A percentile compares a stretch with the other conserved stretches of the same genome.
These are phyloP conservation scores for Pseudodiploospora longispora DNA, from an alignment of 2,329 filamentous ascomycete species.

Conservation along the genomic window DNA sequence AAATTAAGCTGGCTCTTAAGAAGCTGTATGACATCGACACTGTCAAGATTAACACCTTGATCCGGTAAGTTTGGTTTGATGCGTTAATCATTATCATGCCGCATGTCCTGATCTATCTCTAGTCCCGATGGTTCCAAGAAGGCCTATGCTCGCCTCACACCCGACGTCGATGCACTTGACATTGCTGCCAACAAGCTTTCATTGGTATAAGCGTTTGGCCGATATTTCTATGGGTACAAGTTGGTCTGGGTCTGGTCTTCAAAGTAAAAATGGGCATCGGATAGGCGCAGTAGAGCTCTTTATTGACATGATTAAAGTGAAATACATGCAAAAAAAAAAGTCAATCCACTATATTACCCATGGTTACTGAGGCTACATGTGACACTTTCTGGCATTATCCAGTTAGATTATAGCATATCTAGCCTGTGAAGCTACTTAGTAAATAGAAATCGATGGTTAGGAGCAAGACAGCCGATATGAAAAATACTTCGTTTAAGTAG, in stretches of 20 bases:
- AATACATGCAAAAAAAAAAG: constrained; percentile 17
- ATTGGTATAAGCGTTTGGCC: constrained; percentile 67
- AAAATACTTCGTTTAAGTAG: too few species aligned
- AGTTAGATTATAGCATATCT: constrained; percentile 13
- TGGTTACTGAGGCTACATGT: neutral
- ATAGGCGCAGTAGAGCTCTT: constrained; percentile 27
- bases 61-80: constrained; percentile 57
- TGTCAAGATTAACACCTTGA: constrained; percentile 98
- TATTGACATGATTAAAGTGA: constrained; percentile 27
- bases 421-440: too few species aligned
- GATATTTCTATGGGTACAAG: constrained; percentile 27
- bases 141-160: constrained; percentile 90
- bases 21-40: constrained; percentile 98
- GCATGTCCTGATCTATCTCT: neutral
- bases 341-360: constrained; percentile 7
- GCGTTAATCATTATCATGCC: neutral
- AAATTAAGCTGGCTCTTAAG: constrained; percentile 98
- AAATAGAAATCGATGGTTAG: too few species aligned
- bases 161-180: constrained; percentile 96
- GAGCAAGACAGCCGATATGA: too few species aligned
- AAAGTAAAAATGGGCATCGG: constrained; percentile 30
- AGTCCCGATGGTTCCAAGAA: constrained; percentile 98
- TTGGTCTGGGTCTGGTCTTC: constrained; percentile 24
- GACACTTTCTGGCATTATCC: constrained; percentile 7
- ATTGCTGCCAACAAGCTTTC: constrained; percentile 98